Evolutionary conservation across 2,329 filamentous ascomycete species (phyloP).

Genomic region (Talaromyces sp.): DNA sequence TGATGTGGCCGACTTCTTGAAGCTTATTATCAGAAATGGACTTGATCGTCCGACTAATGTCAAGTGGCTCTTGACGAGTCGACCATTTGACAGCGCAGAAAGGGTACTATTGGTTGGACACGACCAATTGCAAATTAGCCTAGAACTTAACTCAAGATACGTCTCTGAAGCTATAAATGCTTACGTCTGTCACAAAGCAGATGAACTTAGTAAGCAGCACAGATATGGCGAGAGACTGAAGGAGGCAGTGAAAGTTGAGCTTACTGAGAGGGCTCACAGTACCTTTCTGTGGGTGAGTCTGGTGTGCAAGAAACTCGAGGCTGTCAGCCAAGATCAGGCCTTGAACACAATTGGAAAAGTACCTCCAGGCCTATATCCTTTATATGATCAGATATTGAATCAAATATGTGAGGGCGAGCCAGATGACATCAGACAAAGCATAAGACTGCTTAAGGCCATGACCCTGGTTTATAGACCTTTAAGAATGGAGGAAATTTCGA

Average conservation of each 20-base stretch:
- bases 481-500: slow-evolving; percentile 24
- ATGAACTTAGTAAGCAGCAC: slow-evolving; percentile 19
- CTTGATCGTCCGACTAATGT: slow-evolving; percentile 22
- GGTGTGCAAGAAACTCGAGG: slow-evolving; percentile 30
- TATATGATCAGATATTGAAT: slow-evolving; percentile 27
- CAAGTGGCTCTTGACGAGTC: slow-evolving; percentile 35
- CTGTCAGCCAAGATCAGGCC: slow-evolving; percentile 5
- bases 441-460: slow-evolving; percentile 28
- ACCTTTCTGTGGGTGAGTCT: slow-evolving; percentile 34
- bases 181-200: slow-evolving; percentile 24
- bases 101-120: slow-evolving; percentile 21
- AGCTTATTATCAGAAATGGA: slow-evolving; percentile 17
- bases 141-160: slow-evolving; percentile 17
- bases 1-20: slow-evolving; percentile 14
- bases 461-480: slow-evolving; percentile 29
- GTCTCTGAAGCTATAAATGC: slow-evolving; percentile 21
- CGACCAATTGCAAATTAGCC: slow-evolving; percentile 17
- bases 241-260: slow-evolving; percentile 7
- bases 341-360: slow-evolving; percentile 19
- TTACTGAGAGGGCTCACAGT: slow-evolving; percentile 21
- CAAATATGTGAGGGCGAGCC: slow-evolving; percentile 19
- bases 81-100: slow-evolving; percentile 26
- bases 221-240: slow-evolving; percentile 10
- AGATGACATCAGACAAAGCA: slow-evolving; percentile 16
- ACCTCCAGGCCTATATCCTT: slow-evolving; percentile 23